phyloP scores from a whole-genome alignment of 371 early-diverging fungal species.

The Batkoa obscura region DNA sequence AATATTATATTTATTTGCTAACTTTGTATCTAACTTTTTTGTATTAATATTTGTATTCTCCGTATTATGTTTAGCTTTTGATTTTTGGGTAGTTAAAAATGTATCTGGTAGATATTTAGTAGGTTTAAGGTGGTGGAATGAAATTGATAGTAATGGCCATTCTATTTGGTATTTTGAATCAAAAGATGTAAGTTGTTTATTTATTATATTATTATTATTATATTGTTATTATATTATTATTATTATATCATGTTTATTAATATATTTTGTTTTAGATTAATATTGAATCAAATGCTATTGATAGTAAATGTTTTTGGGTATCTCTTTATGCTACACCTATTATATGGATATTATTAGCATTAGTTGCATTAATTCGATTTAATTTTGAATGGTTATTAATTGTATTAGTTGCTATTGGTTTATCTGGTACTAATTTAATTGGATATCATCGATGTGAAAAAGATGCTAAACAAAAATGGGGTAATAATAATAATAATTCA shows the following conservation, averaged over 20 bases:
- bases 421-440: constrained; percentile 75
- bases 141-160: constrained; percentile 79
- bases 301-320: constrained; percentile 82
- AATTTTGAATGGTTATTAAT: constrained; percentile 65
- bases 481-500: too few species aligned
- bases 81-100: constrained; percentile 98
- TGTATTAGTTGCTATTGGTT: constrained; percentile 57
- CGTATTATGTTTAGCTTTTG: constrained; percentile 76
- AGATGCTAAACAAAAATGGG: too few species aligned
- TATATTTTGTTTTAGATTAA: constrained; percentile 22
- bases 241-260: neutral
- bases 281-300: constrained; percentile 55
- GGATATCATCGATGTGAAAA: constrained; percentile 93
- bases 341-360: constrained; percentile 64
- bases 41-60: constrained; percentile 81
- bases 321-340: constrained; percentile 70
- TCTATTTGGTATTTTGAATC: constrained; percentile 91
- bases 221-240: neutral
- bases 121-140: constrained; percentile 96
- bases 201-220: neutral
- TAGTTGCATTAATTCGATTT: constrained; percentile 45
- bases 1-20: constrained; percentile 61
- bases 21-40: constrained; percentile 57
- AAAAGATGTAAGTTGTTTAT: constrained; percentile 40
- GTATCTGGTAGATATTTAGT: constrained; percentile 87